Percentiles rank a stretch among this genome's conserved stretches.
Conservation (phyloP, 495 filamentous ascomycete species). For the Cercophora newfieldiana region DNA sequence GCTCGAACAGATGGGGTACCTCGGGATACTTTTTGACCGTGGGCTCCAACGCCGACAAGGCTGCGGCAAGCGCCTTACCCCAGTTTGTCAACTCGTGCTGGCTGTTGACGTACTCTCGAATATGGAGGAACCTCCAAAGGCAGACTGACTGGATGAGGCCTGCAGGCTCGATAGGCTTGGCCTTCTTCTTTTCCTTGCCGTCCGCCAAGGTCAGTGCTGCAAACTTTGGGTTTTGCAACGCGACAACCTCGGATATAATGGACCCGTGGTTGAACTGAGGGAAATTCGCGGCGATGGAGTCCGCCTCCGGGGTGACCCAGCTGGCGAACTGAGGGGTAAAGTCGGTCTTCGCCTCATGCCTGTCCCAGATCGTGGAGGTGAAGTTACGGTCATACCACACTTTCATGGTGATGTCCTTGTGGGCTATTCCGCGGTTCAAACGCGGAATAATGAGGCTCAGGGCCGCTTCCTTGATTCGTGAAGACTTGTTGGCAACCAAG, state of each 20-base stretch:
- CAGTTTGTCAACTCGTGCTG: conserved; percentile 79
- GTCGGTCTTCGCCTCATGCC: conserved; percentile 53
- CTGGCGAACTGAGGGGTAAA: conserved; percentile 61
- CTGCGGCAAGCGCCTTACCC: conserved; percentile 74
- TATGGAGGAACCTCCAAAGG: conserved; percentile 83
- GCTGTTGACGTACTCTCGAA: conserved; percentile 80
- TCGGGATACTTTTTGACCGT: conserved; percentile 61
- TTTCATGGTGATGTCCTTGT: conserved; percentile 69
- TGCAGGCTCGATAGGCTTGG: conserved; percentile 53
- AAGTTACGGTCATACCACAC: conserved; percentile 83
- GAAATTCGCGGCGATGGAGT: conserved; percentile 47
- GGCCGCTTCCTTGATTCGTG: conserved; percentile 70
- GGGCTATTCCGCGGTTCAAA: conserved; percentile 77
- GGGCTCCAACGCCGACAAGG: conserved; percentile 61
- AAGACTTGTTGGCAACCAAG: conserved; percentile 70
- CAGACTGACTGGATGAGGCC: conserved; percentile 76
- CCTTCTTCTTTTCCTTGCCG: conserved; percentile 40
- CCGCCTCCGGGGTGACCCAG: conserved; percentile 70
- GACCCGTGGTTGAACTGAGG: conserved; percentile 53
- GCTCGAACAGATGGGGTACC: conserved; percentile 44
- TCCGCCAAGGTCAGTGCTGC: conserved; percentile 57
- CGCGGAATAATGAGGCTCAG: conserved; percentile 73
- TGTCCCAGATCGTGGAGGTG: conserved; percentile 62
- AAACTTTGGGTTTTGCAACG: conserved; percentile 66
- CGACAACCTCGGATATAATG: conserved; percentile 56